Conservation (phyloP, 2,329 filamentous ascomycete genomes). For the Corniculantispora saksenae region DNA sequence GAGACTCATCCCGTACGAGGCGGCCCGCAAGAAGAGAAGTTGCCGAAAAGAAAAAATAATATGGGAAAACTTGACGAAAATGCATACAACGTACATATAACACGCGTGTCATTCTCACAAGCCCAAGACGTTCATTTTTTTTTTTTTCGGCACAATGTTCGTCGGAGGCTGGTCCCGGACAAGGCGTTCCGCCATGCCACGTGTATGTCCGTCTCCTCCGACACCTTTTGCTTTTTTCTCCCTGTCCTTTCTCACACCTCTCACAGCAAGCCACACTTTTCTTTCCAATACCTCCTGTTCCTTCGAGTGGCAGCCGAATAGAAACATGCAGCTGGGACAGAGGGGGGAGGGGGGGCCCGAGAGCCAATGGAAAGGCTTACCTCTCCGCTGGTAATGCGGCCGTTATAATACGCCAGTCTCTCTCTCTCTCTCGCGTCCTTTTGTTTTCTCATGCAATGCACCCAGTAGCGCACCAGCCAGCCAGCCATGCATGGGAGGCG, state of each 20-base stretch:
- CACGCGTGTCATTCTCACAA: no score
- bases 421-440: not conserved
- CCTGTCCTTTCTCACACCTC: not conserved
- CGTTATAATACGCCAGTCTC: not conserved
- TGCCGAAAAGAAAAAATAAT: not conserved
- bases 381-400: not conserved
- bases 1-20: no score
- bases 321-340: not conserved
- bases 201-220: not conserved
- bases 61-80: no score
- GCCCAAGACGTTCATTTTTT: no score
- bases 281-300: not conserved
- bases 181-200: slow-evolving; percentile 2
- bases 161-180: slow-evolving; percentile 6
- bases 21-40: not conserved
- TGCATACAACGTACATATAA: no score
- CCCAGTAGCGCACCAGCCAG: not conserved
- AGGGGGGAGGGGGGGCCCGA: no score
- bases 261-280: no score
- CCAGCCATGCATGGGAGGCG: not conserved
- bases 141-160: not conserved
- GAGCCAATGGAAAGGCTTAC: not conserved
- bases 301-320: not conserved
- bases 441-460: not conserved
- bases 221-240: not conserved